Evolutionary conservation across 83 land plant genomes (phyloP), one percentile per base, ranked within the genome.

Genomic region (Thuja plicata): DNA sequence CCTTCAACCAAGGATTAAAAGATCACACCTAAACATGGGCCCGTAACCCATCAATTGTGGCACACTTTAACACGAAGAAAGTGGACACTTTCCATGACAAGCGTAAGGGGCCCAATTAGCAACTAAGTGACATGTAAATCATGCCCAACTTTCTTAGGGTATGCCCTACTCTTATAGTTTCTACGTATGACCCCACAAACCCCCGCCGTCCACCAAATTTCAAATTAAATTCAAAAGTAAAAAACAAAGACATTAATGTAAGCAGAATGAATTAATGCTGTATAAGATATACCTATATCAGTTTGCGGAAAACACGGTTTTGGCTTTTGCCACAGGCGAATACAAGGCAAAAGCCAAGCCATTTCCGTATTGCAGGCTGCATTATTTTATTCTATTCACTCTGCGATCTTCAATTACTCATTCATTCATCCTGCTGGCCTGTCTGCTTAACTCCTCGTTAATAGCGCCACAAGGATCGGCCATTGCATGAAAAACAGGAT

Each of bases 391-490:
- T 43, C 24, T 41, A 6, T 41, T 24, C 30, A n/a, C 10, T 10
- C 46, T 24, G 43, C 43, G n/a, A 81, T 81, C 10, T 27, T 21
- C 46, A 24, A 16, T 80, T 38, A 27, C 24, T 81, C 32, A 6
- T 21, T 43, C 46, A 9, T 43, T 43, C 84, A 43, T n/a, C 13
- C 9, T 4, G 84, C 48, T 7, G 84, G 50, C 9, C n/a, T 81
- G 43, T 81, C 43, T 41, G 84, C 10, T 6, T 43, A 81, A 81
- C n/a, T 30, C 50, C 84, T 81, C 84, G 48, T 81, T 41, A 27
- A 24, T 21, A 46, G 43, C 84, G 84, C 84, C 50, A 66, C n/a
- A 10, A 81, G 84, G 84, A 81, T 81, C 30, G 84, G 84, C 32
- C 50, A 81, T 81, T 66, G 73, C n/a, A 27, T 66, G n/a, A 27